Base-by-base conservation (phyloP, 2,329 filamentous ascomycete genomes). In the Alternaria longipes region DNA sequence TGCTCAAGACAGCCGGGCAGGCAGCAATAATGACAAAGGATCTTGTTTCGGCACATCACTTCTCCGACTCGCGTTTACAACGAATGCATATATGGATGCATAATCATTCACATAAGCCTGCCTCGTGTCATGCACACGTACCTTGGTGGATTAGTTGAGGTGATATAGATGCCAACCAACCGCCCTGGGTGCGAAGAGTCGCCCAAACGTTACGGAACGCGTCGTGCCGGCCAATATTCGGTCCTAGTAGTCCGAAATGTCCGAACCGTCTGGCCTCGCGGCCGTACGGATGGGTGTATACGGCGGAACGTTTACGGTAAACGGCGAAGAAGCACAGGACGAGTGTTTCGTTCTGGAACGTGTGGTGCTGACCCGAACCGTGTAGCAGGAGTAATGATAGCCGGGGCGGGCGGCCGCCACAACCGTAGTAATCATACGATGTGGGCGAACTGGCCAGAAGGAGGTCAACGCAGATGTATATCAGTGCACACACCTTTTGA, bases 391-490 rank as follows among this genome's bases (percentile, higher is more conserved):
- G 46, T 50, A 36, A 24, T 50, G 20, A 24, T 36, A 24, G 46
- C 46, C 32, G 46, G 46, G 30, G 46, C 30, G 46, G 32, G 46
- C 14, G 46, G 46, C 46, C 46, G 46, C 46, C 46, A 50, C 46
- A 50, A 50, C 32, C 46, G 46, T 50, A 36, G 46, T 50, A 24
- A 50, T 50, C 46, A 50, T 50, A 50, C 46, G 46, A 50, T 50
- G 32, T 34, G 16, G 32, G 46, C 24, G 32, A 36, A 38, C 6
- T 34, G 32, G 36, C 20, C 46, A 38, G 46, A 38, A n/a, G 8
- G 20, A 50, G 46, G 46, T n/a, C 46, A 16, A n/a, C 46, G 36
- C 46, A 50, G 16, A 9, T 22, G 46, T 36, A 50, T 26, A 50
- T 50, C 30, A 50, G 46, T 50, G 46, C 46, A 50, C 46, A 38